These are phyloP conservation scores for Pythium coloratum DNA, from an alignment of 352 stramenopile genomes.

Conservation along the genomic window DNA sequence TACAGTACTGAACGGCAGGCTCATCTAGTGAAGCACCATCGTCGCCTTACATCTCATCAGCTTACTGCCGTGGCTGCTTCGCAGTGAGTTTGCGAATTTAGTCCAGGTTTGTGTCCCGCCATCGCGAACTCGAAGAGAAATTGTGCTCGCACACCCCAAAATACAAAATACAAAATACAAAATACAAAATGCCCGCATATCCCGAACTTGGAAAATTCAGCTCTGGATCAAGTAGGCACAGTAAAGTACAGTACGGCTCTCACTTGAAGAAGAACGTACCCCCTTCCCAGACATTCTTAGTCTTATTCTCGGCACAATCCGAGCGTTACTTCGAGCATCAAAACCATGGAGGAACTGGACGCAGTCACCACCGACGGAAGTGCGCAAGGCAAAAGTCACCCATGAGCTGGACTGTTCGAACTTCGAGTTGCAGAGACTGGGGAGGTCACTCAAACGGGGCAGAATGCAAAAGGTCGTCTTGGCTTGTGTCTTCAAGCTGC, in stretches of 20 bases:
- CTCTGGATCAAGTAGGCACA: not conserved
- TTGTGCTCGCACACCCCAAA: not conserved
- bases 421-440: not conserved
- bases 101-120: not conserved
- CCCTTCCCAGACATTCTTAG: not conserved
- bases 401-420: not conserved
- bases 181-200: too few relatives aligned
- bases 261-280: not conserved
- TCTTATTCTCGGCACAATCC: conserved; percentile 1
- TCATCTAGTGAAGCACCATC: not conserved
- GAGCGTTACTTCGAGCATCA: conserved; percentile 9
- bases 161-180: too few relatives aligned
- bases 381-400: not conserved
- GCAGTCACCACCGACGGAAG: not conserved
- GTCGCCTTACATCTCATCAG: not conserved
- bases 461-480: not conserved
- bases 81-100: not conserved
- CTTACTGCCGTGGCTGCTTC: not conserved
- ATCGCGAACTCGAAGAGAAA: not conserved
- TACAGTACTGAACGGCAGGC: not conserved
- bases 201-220: not conserved
- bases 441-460: not conserved
- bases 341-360: conserved; percentile 6
- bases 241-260: not conserved
- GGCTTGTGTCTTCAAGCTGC: conserved; percentile 17